Base-by-base conservation (phyloP, 148 eudicot species). In the Fagopyrum esculentum region DNA sequence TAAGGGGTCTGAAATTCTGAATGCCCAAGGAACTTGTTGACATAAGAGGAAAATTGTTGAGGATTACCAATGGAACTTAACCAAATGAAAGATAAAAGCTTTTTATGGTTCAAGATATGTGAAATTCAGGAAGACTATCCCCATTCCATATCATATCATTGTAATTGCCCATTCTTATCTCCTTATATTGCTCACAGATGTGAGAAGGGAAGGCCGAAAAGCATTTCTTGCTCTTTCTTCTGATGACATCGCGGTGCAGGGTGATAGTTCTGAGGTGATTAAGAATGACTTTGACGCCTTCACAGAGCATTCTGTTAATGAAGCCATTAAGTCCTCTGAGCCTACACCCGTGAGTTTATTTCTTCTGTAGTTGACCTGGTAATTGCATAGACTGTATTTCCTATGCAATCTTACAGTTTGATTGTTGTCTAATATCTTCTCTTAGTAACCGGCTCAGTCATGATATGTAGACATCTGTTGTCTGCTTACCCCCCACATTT, bases 121-220 rank as follows among this genome's bases (percentile, higher is more conserved):
- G 66, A 59, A 50, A 22, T 22, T 59, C 66, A 59, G 9, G 40
- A 6, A 63, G 8, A 63, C 26, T 0, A 22, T 22, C 30, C 71
- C 17, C 11, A n/a, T 66, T 17, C 68, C 26, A 61, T 61, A 29
- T 61, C 60, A 61, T 61, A 61, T 26, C n/a, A 59, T 73, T 13
- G 10, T 40, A 6, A 48, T 49, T 49, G 6, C 15, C 4, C 45
- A 52, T 40, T 15, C 43, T 40, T 44, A 59, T 6, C 44, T 76
- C 7, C 15, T 71, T 69, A n/a, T 60, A 16, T 16, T 46, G 63
- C 73, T 47, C 13, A 57, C 48, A 94, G 98, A 86, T 82, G 86
- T 83, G 71, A 94, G 91, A 15, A 85, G 91, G 76, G 90, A 91
- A 86, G 95, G 91, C 77, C 85, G 95, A 71, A 91, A 90, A 79